Evolutionary conservation across 805 yeast species (phyloP).

Genomic region (Citeromyces nyonsensis): DNA sequence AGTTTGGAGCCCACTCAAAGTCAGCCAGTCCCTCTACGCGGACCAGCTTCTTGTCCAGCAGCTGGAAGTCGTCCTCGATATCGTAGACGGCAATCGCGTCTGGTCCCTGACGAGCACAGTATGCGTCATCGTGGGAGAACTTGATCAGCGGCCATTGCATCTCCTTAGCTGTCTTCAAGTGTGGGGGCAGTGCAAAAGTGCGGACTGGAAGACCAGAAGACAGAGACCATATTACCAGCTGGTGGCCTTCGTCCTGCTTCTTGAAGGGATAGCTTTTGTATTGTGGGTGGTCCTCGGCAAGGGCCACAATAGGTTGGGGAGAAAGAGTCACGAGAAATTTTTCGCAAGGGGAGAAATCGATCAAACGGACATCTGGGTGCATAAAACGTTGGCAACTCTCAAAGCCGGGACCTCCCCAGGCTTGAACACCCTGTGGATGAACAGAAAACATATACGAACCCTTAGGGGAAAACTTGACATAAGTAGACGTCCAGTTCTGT

Average conservation of each 20-base stretch:
- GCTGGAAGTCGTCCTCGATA: constrained; percentile 45
- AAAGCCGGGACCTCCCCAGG: constrained; percentile 88
- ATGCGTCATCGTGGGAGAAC: constrained; percentile 89
- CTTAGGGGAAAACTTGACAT: constrained; percentile 81
- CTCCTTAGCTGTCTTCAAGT: constrained; percentile 45
- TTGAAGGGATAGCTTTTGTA: constrained; percentile 68
- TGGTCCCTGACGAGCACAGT: constrained; percentile 90
- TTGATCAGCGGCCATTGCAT: constrained; percentile 93
- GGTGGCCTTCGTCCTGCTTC: constrained; percentile 82
- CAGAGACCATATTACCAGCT: constrained; percentile 87
- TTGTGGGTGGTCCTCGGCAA: constrained; percentile 50
- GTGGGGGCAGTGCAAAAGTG: constrained; percentile 81
- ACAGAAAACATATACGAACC: constrained; percentile 81
- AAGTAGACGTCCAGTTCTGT: constrained; percentile 75
- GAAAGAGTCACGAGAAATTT: constrained; percentile 83
- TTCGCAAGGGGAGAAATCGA: constrained; percentile 89
- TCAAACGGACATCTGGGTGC: constrained; percentile 79
- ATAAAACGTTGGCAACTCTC: constrained; percentile 60
- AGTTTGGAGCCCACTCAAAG: constrained; percentile 91
- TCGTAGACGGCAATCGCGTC: constrained; percentile 88
- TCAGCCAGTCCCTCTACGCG: constrained; percentile 77
- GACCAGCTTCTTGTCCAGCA: constrained; percentile 74
- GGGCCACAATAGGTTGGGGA: constrained; percentile 63
- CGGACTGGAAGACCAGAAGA: constrained; percentile 70
- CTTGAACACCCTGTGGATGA: constrained; percentile 88